A percentile compares a stretch with the other conserved stretches of the same genome.
Conservation (phyloP, 352 stramenopile genomes). For the Globisporangium orthogonon region DNA sequence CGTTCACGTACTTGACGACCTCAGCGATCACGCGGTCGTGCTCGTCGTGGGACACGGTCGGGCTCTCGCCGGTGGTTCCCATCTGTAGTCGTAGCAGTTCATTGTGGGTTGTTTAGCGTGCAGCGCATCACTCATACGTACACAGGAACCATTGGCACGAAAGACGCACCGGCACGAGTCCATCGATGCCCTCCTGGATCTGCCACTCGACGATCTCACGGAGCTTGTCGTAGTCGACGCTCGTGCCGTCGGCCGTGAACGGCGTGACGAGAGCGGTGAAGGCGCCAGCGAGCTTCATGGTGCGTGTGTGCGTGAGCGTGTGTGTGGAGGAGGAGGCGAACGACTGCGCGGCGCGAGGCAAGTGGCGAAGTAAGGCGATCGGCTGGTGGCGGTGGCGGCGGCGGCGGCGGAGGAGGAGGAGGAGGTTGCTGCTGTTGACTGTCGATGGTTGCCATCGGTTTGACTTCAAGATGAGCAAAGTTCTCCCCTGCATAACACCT, state of each 20-base stretch:
- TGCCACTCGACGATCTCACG: slow-evolving; percentile 90
- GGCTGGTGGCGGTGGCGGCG: background rate
- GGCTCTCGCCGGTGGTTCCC: slow-evolving; percentile 97
- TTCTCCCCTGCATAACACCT: too few species aligned
- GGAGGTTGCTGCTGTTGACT: too few species aligned
- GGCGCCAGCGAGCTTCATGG: slow-evolving; percentile 51
- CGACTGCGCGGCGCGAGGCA: slow-evolving; percentile 5
- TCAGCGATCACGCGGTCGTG: slow-evolving; percentile 92
- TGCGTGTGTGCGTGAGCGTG: slow-evolving; percentile 1
- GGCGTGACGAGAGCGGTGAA: slow-evolving; percentile 95
- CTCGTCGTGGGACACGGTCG: slow-evolving; percentile 93
- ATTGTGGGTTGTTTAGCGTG: too few species aligned
- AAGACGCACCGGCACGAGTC: slow-evolving; percentile 88
- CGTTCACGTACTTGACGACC: slow-evolving; percentile 74
- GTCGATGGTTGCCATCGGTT: slow-evolving; percentile 12
- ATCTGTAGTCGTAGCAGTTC: slow-evolving; percentile 30
- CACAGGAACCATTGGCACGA: too few species aligned
- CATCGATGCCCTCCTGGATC: slow-evolving; percentile 92
- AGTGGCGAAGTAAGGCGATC: slow-evolving; percentile 11
- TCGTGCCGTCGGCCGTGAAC: slow-evolving; percentile 87
- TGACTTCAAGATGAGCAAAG: slow-evolving; percentile 19
- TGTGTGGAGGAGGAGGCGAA: background rate
- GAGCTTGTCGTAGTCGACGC: slow-evolving; percentile 92
- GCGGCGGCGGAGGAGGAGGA: background rate
- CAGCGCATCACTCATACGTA: too few species aligned